Evolutionary conservation across 805 yeast genomes (phyloP).

Genomic region (Cyberlindnera misumaiensis): DNA sequence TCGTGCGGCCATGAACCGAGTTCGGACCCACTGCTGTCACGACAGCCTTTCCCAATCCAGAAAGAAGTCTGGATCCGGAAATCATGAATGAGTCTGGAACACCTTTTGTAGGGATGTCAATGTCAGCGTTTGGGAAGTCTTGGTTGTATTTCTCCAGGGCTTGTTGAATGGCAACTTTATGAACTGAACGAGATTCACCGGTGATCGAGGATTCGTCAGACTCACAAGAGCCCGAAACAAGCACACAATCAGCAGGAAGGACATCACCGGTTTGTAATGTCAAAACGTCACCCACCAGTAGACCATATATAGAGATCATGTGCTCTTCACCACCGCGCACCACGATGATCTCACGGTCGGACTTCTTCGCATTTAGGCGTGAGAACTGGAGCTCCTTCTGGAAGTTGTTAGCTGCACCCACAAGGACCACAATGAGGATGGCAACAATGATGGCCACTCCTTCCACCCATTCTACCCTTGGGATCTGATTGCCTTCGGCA

Average conservation of each 20-base stretch:
- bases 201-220: constrained; percentile 91
- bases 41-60: constrained; percentile 80
- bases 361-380: constrained; percentile 79
- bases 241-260: constrained; percentile 79
- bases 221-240: constrained; percentile 69
- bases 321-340: constrained; percentile 64
- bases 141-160: constrained; percentile 28
- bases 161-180: constrained; percentile 50
- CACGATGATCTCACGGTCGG: constrained; percentile 73
- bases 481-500: constrained; percentile 66
- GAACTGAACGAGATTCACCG: constrained; percentile 86
- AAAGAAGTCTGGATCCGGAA: constrained; percentile 82
- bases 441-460: constrained; percentile 97
- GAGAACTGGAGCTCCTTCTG: constrained; percentile 94
- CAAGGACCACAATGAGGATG: constrained; percentile 80
- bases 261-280: constrained; percentile 90
- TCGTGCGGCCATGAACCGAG: constrained; percentile 88
- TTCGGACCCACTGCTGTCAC: constrained; percentile 88
- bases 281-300: constrained; percentile 82
- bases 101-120: constrained; percentile 33
- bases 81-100: constrained; percentile 76
- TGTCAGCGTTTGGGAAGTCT: constrained; percentile 18
- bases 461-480: constrained; percentile 96
- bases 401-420: constrained; percentile 93
- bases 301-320: constrained; percentile 62